A percentile compares a stretch with the other conserved stretches of the same genome.
Evolutionary conservation across 805 yeast species (phyloP).

Genomic region (Saturnispora quitensis): DNA sequence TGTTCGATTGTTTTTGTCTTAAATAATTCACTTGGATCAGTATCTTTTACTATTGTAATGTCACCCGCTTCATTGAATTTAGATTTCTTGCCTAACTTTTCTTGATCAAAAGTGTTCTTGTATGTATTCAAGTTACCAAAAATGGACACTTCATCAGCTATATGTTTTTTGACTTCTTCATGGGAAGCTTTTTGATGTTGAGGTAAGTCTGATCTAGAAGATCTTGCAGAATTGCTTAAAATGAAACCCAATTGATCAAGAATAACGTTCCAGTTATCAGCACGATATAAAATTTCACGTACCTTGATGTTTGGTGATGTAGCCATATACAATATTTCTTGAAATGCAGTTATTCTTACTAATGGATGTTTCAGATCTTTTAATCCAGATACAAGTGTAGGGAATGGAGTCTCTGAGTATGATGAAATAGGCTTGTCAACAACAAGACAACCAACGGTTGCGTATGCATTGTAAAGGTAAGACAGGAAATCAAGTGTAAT

Average conservation of each 20-base stretch:
- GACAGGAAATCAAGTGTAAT: constrained; percentile 40
- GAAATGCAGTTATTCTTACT: constrained; percentile 59
- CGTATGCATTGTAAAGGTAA: constrained; percentile 52
- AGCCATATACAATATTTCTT: constrained; percentile 61
- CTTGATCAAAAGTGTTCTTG: constrained; percentile 7
- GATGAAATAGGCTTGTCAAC: constrained; percentile 53
- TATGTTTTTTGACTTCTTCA: neutral
- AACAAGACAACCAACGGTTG: constrained; percentile 64
- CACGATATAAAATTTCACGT: constrained; percentile 44
- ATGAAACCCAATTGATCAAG: constrained; percentile 51
- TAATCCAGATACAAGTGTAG: constrained; percentile 56
- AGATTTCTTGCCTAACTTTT: neutral
- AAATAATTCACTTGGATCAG: constrained; percentile 1
- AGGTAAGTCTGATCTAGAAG: constrained; percentile 20
- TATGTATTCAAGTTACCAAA: constrained; percentile 23
- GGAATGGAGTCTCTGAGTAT: constrained; percentile 51
- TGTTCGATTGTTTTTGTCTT: neutral
- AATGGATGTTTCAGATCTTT: constrained; percentile 38
- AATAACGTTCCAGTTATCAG: constrained; percentile 44
- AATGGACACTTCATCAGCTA: constrained; percentile 10
- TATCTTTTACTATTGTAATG: constrained; percentile 1
- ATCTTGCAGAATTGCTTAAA: constrained; percentile 32
- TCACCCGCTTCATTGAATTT: neutral
- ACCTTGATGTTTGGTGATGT: constrained; percentile 38
- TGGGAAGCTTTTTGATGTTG: neutral